Base-by-base conservation (phyloP, 2,329 filamentous ascomycete genomes). In the Pseudogymnoascus sp. region DNA sequence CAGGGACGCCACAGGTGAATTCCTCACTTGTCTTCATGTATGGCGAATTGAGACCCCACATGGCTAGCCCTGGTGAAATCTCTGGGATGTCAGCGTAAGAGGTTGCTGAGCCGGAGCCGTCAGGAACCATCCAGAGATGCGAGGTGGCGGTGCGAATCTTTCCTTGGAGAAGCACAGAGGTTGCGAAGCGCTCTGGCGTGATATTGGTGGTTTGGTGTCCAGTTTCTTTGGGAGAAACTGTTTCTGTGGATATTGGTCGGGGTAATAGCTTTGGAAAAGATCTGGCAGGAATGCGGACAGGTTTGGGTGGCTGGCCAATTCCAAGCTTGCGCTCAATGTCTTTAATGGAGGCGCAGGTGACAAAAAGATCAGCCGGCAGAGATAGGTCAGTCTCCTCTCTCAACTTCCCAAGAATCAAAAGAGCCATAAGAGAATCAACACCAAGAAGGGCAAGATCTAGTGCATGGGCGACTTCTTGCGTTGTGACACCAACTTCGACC, bases 401-500 rank as follows among this genome's bases (percentile, higher is more conserved):
- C 26, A 85, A 76, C 1, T 78, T 79, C 39, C 81, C 81, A 1
- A 83, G 75, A 62, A 86, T 84, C 2, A 80, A 80, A 31, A 86
- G 70, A 40, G 79, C 81, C 77, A 85, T 83, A 21, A 85, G 76
- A 1, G 82, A 85, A 70, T 86, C 83, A 76, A 86, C 83, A 2
- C 83, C 83, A 11, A 85, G 74, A 2, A 81, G 79, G n/a, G 80
- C 79, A 63, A 85, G 75, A 67, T 84, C 80, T 0, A 80, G 79
- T 0, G 80, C 80, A 21, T 80, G 80, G 2, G 81, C 73, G 31
- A 85, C 78, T 68, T 90, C 86, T 31, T 86, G 83, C 10, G 87
- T 77, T 23, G 86, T 83, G n/a, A 90, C 84, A 64, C 86, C 86
- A 81, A 90, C 89, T 73, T 90, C 87, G 39, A 81, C 79, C n/a